These are phyloP conservation scores for Pichia californica DNA, from an alignment of 805 yeast species.

Conservation along the genomic window DNA sequence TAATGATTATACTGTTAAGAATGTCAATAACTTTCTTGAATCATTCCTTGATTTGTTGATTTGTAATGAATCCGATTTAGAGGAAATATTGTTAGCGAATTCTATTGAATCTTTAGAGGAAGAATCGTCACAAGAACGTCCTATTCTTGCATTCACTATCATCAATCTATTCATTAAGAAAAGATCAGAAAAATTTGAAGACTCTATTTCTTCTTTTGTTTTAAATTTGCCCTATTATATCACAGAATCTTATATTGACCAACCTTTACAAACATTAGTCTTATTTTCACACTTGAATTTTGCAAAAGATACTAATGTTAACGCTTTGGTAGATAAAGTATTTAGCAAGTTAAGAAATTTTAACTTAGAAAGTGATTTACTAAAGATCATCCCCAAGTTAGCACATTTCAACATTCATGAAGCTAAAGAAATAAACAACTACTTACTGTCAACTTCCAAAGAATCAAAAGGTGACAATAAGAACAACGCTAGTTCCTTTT, in stretches of 20 bases:
- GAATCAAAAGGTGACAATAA: not conserved
- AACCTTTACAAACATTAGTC: slow-evolving; percentile 29
- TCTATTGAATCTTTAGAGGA: slow-evolving; percentile 25
- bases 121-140: slow-evolving; percentile 9
- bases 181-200: slow-evolving; percentile 16
- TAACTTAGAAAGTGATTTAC: slow-evolving; percentile 1
- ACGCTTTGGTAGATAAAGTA: slow-evolving; percentile 4
- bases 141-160: slow-evolving; percentile 24
- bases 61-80: slow-evolving; percentile 14
- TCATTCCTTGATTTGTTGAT: slow-evolving; percentile 21
- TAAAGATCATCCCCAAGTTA: slow-evolving; percentile 7
- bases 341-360: slow-evolving; percentile 4
- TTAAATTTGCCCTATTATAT: slow-evolving; percentile 30
- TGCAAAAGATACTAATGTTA: not conserved
- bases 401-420: slow-evolving; percentile 12
- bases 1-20: slow-evolving; percentile 4
- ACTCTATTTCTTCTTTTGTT: slow-evolving; percentile 30
- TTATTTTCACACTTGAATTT: slow-evolving; percentile 20
- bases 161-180: slow-evolving; percentile 23
- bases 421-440: slow-evolving; percentile 7
- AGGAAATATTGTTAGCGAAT: slow-evolving; percentile 18
- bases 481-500: slow-evolving; percentile 13
- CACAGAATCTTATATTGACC: slow-evolving; percentile 24
- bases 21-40: slow-evolving; percentile 17
- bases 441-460: slow-evolving; percentile 8